Evolutionary conservation across 2,329 filamentous ascomycete genomes (phyloP), one percentile per base, ranked within the genome.

Genomic region (Pseudonectria foliicola): DNA sequence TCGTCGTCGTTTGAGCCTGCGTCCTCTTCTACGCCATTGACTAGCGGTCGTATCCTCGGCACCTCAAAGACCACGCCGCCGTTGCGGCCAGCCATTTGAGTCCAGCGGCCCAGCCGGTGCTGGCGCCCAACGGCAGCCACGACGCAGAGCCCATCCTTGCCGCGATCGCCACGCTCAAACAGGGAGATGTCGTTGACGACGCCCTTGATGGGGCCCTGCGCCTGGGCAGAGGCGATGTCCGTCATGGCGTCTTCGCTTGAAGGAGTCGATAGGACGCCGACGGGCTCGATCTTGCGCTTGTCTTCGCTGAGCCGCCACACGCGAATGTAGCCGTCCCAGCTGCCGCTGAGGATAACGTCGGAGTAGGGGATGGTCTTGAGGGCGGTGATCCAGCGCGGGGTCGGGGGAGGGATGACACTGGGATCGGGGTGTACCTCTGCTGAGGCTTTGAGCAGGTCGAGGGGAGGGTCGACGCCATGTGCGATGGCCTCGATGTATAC

Each of bases 21-120:
- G 18, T 45, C 49, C 31, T 56, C 52, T 21, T 55, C 52, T 31
- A 52, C 51, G 13, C 60, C 63, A 35, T 66, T 62, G n/a, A 43
- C 49, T 35, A 38, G 48, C 13, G 44, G 43, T 41, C 49, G 49
- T 48, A 63, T 48, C 52, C 63, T 67, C 11, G 83, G 75, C 24
- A 95, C 76, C 57, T 95, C 88, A 55, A 95, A 93, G 8, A 95
- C 73, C 15, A 92, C 75, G n/a, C 84, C 85, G 6, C 86, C 85
- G 55, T 95, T 95, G 46, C 80, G 81, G 4, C 79, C 86, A 7
- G 66, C 68, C 29, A 61, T 59, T 15, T 71, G 59, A 38, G 81
- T 81, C 88, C 88, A 96, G 43, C 85, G 72, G 4, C 88, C 92
- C 27, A 95, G 66, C 29, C 87, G 76, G 60, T 89, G 84, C 61